These are phyloP conservation scores for Sphenostylis stenocarpa DNA, from an alignment of 306 rosid genomes.

Conservation along the genomic window DNA sequence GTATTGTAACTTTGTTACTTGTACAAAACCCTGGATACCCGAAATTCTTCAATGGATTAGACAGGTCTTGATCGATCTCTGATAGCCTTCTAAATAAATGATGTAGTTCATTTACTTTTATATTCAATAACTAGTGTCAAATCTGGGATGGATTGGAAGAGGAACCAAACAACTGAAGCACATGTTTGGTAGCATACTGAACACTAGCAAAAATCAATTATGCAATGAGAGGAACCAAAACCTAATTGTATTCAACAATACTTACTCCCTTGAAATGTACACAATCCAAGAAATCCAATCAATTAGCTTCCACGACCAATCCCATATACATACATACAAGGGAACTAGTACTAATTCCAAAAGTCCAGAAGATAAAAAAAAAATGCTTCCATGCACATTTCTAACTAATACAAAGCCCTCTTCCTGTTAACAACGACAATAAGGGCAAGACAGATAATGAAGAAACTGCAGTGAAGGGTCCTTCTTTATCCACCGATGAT, in stretches of 20 bases:
- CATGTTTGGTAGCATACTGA: background rate
- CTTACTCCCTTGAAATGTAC: slow-evolving; percentile 23
- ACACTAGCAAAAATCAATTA: background rate
- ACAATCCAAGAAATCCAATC: slow-evolving; percentile 7
- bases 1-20: no score
- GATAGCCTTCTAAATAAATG: no score
- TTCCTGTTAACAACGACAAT: slow-evolving; percentile 27
- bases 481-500: slow-evolving; percentile 14
- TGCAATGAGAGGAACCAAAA: background rate
- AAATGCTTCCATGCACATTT: slow-evolving; percentile 37
- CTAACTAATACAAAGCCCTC: slow-evolving; percentile 28
- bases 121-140: no score
- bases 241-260: slow-evolving; percentile 34
- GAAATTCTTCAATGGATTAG: no score
- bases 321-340: slow-evolving; percentile 11
- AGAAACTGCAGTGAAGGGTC: slow-evolving; percentile 38
- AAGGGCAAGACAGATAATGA: slow-evolving; percentile 26
- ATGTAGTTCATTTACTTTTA: no score
- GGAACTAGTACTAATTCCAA: slow-evolving; percentile 27
- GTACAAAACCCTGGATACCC: no score
- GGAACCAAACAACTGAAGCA: background rate
- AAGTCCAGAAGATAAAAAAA: background rate
- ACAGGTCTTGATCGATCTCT: no score
- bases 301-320: slow-evolving; percentile 21
- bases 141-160: no score